phyloP scores from a whole-genome alignment of 2,329 filamentous ascomycete species.

The Aspergillus luchuensis region DNA sequence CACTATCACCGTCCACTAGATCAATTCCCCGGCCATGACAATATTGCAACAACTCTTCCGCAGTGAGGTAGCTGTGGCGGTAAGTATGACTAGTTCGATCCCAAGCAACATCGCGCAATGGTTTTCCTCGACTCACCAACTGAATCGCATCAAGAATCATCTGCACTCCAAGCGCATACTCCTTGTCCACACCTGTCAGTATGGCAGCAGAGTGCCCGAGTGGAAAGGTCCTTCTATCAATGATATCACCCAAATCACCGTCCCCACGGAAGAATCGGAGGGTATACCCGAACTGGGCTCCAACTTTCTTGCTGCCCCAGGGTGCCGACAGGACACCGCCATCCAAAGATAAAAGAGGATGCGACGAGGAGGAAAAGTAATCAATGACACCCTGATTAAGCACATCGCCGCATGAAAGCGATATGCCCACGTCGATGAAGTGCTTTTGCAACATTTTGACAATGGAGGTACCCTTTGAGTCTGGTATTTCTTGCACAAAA shows the following conservation, averaged over 20 bases:
- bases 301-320: not conserved
- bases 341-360: constrained; percentile 2
- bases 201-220: not conserved
- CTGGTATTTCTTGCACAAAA: constrained; percentile 6
- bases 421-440: constrained; percentile 14
- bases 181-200: not conserved
- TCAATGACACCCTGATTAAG: constrained; percentile 1
- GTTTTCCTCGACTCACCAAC: constrained; percentile 4
- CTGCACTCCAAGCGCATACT: not conserved
- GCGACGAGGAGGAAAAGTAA: constrained; percentile 6
- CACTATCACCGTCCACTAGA: not conserved
- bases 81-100: not conserved
- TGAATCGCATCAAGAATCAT: not conserved
- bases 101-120: not conserved
- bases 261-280: not conserved
- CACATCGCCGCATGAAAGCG: constrained; percentile 1
- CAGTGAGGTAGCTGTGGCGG: not conserved
- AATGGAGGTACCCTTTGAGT: not conserved
- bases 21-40: not conserved
- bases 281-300: not conserved
- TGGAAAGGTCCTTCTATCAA: not conserved
- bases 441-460: not conserved
- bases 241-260: not conserved
- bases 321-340: not conserved
- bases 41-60: not conserved